Percentiles rank a stretch among this genome's conserved stretches.
These are phyloP conservation scores for Dichotomopilus funicola DNA, from an alignment of 2,329 filamentous ascomycete genomes.

Conservation along the genomic window DNA sequence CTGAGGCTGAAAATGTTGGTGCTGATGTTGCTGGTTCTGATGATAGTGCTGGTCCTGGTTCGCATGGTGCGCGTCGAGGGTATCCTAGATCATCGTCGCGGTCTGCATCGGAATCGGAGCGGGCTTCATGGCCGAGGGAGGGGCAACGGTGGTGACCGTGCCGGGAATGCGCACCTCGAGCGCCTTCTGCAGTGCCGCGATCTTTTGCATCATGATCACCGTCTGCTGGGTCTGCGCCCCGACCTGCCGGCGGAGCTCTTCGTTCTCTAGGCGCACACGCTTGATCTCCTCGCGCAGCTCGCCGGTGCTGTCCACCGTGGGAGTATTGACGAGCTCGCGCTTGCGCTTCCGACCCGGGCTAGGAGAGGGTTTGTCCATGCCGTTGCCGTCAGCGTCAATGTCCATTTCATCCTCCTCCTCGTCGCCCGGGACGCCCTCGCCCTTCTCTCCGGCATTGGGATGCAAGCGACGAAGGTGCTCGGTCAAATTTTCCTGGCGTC, in stretches of 20 bases:
- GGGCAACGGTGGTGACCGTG: not conserved
- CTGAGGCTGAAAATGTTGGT: not conserved
- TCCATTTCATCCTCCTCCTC: constrained; percentile 36
- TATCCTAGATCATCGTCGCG: constrained; percentile 17
- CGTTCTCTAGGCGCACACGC: constrained; percentile 58
- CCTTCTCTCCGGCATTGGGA: constrained; percentile 39
- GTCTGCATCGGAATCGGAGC: constrained; percentile 3
- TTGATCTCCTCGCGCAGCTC: constrained; percentile 60
- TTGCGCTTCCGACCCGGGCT: constrained; percentile 43
- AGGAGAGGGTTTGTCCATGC: constrained; percentile 10
- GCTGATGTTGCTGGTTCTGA: not conserved
- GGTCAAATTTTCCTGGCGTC: constrained; percentile 85
- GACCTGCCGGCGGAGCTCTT: constrained; percentile 48
- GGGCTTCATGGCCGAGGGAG: no score
- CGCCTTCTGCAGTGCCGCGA: constrained; percentile 16
- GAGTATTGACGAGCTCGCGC: constrained; percentile 18
- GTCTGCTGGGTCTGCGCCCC: constrained; percentile 43
- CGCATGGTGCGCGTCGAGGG: not conserved
- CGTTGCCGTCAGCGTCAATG: constrained; percentile 43
- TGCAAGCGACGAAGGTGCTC: constrained; percentile 92
- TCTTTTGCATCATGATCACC: constrained; percentile 16
- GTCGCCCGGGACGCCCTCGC: constrained; percentile 21
- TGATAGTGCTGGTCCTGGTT: no score
- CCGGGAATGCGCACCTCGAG: constrained; percentile 8
- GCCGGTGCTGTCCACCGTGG: constrained; percentile 22